Conservation (phyloP, 768 basidiomycete genomes). For the Leccinellum albellum region DNA sequence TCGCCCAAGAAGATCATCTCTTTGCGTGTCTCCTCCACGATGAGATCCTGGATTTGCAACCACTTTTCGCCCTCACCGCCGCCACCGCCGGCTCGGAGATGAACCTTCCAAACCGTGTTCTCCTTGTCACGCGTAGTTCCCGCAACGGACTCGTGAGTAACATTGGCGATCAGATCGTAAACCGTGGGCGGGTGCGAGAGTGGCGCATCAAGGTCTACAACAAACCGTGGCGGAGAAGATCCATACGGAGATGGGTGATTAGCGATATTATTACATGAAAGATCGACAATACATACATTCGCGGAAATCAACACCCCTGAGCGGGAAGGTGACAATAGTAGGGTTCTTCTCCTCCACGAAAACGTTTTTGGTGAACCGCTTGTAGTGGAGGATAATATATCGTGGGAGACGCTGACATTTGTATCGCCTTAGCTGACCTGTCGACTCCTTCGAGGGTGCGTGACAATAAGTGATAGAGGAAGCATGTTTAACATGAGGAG, state of each 20-base stretch:
- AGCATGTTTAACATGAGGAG: conserved; percentile 19
- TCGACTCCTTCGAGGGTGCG: conserved; percentile 61
- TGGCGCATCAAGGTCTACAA: conserved; percentile 73
- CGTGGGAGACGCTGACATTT: conserved; percentile 87
- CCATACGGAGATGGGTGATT: conserved; percentile 22
- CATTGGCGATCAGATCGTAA: conserved; percentile 95
- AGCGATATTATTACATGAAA: conserved; percentile 19
- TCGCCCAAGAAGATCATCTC: conserved; percentile 99
- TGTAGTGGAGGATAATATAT: conserved; percentile 93
- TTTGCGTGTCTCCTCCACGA: conserved; percentile 93
- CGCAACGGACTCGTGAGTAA: conserved; percentile 91
- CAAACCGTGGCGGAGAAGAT: conserved; percentile 18
- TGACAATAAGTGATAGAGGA: conserved; percentile 11
- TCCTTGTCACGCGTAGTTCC: conserved; percentile 94
- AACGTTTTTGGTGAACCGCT: conserved; percentile 92
- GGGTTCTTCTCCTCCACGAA: conserved; percentile 99
- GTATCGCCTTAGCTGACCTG: conserved; percentile 80
- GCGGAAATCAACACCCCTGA: conserved; percentile 86
- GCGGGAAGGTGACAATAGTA: conserved; percentile 95
- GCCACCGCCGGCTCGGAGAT: conserved; percentile 71
- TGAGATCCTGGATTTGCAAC: conserved; percentile 95
- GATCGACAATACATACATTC: conserved; percentile 65
- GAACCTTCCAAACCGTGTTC: conserved; percentile 89
- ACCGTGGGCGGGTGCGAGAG: conserved; percentile 56
- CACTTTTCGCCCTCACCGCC: conserved; percentile 87